Percentiles rank a stretch among this genome's conserved stretches.
These are phyloP conservation scores for Euphrasia confusa DNA, from an alignment of 257 asterid species.

Conservation along the genomic window DNA sequence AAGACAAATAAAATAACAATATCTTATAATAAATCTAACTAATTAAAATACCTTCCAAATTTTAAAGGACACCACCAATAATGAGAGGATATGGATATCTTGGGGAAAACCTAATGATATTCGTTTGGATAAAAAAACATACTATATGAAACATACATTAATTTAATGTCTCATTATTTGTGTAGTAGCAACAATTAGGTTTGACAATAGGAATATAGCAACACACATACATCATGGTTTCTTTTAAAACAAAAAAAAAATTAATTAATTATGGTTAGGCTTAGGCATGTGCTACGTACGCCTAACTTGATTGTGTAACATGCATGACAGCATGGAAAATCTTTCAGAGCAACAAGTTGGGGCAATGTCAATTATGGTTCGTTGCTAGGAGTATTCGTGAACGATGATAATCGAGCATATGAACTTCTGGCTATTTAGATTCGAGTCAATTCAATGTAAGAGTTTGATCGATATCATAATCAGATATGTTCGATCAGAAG, in stretches of 20 bases:
- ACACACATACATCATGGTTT: not conserved
- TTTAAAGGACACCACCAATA: not conserved
- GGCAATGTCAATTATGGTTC: constrained; percentile 12
- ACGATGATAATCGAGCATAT: too few relatives aligned
- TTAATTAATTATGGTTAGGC: not conserved
- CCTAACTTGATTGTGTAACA: constrained; percentile 43
- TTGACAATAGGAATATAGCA: not conserved
- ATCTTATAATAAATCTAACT: not conserved
- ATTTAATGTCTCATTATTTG: not conserved
- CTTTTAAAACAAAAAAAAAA: not conserved
- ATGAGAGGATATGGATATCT: constrained; percentile 21
- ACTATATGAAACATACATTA: not conserved
- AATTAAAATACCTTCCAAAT: not conserved
- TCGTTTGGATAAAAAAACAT: constrained; percentile 5
- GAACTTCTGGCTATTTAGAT: too few relatives aligned
- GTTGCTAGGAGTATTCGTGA: too few relatives aligned
- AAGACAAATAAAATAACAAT: too few relatives aligned
- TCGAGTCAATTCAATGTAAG: too few relatives aligned
- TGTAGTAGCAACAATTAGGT: constrained; percentile 21
- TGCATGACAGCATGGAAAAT: constrained; percentile 38
- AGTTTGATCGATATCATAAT: too few relatives aligned
- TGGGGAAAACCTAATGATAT: not conserved
- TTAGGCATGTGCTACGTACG: constrained; percentile 35
- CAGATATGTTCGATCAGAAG: too few relatives aligned
- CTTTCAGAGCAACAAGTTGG: constrained; percentile 36